Evolutionary conservation across 345 rosid genomes (phyloP).

Genomic region (Crucihimalaya himalaica): DNA sequence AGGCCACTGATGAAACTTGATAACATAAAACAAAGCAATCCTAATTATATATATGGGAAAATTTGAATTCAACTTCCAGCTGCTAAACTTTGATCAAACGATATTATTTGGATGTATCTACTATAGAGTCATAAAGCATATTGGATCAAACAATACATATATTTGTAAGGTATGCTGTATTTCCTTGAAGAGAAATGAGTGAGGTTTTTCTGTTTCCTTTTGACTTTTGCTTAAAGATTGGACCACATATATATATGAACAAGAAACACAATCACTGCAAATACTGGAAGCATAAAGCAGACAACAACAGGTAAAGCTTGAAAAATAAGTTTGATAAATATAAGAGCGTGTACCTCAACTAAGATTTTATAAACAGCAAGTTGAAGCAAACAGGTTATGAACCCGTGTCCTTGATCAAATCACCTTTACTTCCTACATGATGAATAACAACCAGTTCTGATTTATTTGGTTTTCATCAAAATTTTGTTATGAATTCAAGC

Average conservation of each 20-base stretch:
- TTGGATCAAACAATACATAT: background rate
- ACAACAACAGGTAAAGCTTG: conserved; percentile 24
- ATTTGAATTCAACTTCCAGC: conserved; percentile 15
- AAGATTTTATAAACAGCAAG: conserved; percentile 25
- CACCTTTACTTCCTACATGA: conserved; percentile 24
- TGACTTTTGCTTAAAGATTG: background rate
- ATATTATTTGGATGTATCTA: conserved; percentile 31
- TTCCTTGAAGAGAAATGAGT: conserved; percentile 15
- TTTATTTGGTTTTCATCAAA: background rate
- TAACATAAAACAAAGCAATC: conserved; percentile 8
- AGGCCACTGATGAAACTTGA: conserved; percentile 16
- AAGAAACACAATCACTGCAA: conserved; percentile 4
- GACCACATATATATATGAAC: background rate
- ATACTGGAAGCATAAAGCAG: background rate
- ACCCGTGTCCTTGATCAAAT: conserved; percentile 18
- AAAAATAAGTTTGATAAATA: background rate
- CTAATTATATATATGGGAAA: conserved; percentile 5
- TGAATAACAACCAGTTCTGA: conserved; percentile 3
- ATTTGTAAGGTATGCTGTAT: conserved; percentile 10
- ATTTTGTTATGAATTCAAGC: background rate
- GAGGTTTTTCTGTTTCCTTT: conserved; percentile 18
- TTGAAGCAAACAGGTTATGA: conserved; percentile 26
- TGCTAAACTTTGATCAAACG: conserved; percentile 20
- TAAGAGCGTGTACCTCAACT: conserved; percentile 29
- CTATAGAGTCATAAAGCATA: conserved; percentile 14